A percentile compares a stretch with the other conserved stretches of the same genome.
phyloP scores from a whole-genome alignment of 2,329 filamentous ascomycete genomes.

The Coleophoma crateriformis region DNA sequence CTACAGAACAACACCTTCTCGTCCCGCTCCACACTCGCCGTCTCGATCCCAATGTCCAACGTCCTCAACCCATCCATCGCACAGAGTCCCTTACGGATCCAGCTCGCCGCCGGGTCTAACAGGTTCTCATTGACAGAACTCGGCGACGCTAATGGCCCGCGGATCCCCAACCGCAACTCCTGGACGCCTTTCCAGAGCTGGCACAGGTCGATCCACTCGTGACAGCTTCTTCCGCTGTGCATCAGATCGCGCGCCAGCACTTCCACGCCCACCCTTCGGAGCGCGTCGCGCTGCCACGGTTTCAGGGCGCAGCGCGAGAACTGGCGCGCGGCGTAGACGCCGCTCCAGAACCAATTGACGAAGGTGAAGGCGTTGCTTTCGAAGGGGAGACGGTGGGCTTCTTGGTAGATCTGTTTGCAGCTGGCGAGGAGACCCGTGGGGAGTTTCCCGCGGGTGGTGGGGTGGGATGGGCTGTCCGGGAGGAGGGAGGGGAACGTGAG shows the following conservation, averaged over 20 bases:
- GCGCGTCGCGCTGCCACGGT: slow-evolving; percentile 35
- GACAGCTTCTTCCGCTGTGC: neutral
- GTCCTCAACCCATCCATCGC: neutral
- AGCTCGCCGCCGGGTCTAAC: neutral
- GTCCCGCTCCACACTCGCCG: neutral
- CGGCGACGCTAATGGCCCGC: neutral
- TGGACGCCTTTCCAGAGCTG: neutral
- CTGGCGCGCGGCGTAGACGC: slow-evolving; percentile 33
- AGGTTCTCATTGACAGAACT: neutral
- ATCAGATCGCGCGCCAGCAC: slow-evolving; percentile 32
- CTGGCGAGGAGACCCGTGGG: slow-evolving; percentile 33
- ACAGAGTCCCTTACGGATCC: neutral
- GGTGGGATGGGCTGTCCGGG: slow-evolving; percentile 20
- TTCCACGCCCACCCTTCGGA: slow-evolving; percentile 37
- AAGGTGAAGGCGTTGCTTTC: slow-evolving; percentile 40
- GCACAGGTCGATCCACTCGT: neutral
- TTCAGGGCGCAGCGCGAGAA: slow-evolving; percentile 27
- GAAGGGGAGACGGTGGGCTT: slow-evolving; percentile 35
- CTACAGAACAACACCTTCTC: neutral
- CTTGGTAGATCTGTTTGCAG: slow-evolving; percentile 36
- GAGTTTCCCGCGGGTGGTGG: slow-evolving; percentile 32
- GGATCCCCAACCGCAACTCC: neutral
- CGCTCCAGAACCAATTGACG: slow-evolving; percentile 39
- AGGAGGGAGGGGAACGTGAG: neutral
- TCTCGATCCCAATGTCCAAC: neutral